A percentile compares a stretch with the other conserved stretches of the same genome.
phyloP scores from a whole-genome alignment of 1,139 yeast genomes.

The Yamadazyma jaroonii region DNA sequence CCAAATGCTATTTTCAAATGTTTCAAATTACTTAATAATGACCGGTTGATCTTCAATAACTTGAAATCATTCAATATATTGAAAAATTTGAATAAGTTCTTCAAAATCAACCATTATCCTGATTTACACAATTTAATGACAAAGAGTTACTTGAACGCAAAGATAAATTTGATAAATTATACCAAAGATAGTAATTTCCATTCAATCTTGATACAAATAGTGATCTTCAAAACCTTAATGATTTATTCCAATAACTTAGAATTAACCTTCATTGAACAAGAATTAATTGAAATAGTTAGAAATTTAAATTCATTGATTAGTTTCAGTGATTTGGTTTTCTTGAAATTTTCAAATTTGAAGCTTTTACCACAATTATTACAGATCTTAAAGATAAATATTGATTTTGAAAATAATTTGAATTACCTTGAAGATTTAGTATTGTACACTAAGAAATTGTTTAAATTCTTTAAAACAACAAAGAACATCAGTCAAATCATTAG shows the following conservation, averaged over 20 bases:
- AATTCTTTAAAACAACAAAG: slow-evolving; percentile 8
- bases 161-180: slow-evolving; percentile 14
- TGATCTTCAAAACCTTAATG: slow-evolving; percentile 33
- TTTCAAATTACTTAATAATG: slow-evolving; percentile 14
- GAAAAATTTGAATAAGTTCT: slow-evolving; percentile 13
- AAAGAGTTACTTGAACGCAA: slow-evolving; percentile 14
- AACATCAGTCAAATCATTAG: slow-evolving; percentile 9
- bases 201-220: slow-evolving; percentile 19
- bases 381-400: slow-evolving; percentile 27
- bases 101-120: slow-evolving; percentile 18
- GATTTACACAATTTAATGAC: slow-evolving; percentile 17
- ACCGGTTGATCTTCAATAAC: slow-evolving; percentile 14
- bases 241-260: slow-evolving; percentile 22
- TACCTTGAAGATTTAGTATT: slow-evolving; percentile 12
- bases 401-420: slow-evolving; percentile 19
- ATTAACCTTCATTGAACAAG: slow-evolving; percentile 20
- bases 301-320: slow-evolving; percentile 21
- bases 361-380: slow-evolving; percentile 35
- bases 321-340: slow-evolving; percentile 24
- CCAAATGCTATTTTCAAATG: slow-evolving; percentile 10
- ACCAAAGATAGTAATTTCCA: slow-evolving; percentile 16
- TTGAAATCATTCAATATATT: slow-evolving; percentile 16
- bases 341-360: slow-evolving; percentile 35
- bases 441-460: slow-evolving; percentile 11
- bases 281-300: slow-evolving; percentile 22